These are phyloP conservation scores for Senecio squalidus DNA, from an alignment of 140 eudicot genomes.

Conservation along the genomic window DNA sequence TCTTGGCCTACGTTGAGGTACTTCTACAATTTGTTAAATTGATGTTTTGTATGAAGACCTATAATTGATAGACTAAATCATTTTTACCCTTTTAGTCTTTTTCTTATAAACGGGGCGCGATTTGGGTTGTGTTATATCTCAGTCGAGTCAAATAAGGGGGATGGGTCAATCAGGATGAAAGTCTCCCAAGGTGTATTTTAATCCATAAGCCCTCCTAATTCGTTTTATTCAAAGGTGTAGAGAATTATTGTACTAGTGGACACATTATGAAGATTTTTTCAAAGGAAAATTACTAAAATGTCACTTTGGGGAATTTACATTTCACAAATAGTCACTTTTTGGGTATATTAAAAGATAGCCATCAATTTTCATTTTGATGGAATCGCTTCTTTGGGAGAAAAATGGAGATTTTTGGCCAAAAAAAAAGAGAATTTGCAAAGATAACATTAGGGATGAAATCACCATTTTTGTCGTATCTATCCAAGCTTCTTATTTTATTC, in stretches of 20 bases:
- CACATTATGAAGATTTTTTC: no score
- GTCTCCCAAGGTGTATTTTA: neutral
- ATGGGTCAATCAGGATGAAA: neutral
- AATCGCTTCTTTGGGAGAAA: no score
- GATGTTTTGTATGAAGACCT: slow-evolving; percentile 2
- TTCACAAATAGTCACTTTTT: no score
- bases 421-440: no score
- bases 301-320: no score
- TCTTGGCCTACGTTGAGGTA: slow-evolving; percentile 52
- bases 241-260: neutral
- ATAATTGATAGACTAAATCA: neutral
- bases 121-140: neutral
- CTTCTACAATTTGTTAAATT: neutral
- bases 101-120: slow-evolving; percentile 3
- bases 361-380: no score
- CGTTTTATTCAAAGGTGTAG: neutral
- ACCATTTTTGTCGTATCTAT: no score
- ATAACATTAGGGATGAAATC: no score
- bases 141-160: neutral
- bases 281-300: no score
- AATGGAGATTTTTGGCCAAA: no score
- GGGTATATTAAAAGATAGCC: no score
- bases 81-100: neutral
- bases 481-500: no score
- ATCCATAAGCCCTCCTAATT: neutral